phyloP scores from a whole-genome alignment of 2,329 filamentous ascomycete species.

The Grosmannia huntii region DNA sequence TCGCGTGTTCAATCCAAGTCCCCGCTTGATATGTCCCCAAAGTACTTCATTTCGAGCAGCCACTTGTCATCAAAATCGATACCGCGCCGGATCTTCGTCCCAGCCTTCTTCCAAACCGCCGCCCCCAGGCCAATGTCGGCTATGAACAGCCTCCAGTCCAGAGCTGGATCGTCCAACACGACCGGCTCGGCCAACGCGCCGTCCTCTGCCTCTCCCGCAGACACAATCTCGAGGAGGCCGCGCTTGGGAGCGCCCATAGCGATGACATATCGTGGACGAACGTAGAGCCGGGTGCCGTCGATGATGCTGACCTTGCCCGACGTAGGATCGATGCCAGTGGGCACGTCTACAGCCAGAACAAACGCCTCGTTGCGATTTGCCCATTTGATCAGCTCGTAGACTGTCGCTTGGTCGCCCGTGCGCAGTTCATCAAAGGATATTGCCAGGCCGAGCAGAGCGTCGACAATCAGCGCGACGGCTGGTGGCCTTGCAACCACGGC shows the following conservation, averaged over 20 bases:
- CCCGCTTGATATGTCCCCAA: background rate
- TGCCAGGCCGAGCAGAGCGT: slow-evolving; percentile 77
- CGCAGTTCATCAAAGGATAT: slow-evolving; percentile 81
- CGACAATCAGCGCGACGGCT: slow-evolving; percentile 69
- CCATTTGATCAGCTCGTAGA: slow-evolving; percentile 87
- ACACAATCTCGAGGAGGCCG: slow-evolving; percentile 67
- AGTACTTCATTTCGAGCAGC: slow-evolving; percentile 56
- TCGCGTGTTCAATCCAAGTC: too few species aligned
- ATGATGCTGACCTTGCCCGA: slow-evolving; percentile 53
- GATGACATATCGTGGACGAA: slow-evolving; percentile 72
- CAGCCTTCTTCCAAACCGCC: slow-evolving; percentile 73
- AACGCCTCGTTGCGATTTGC: slow-evolving; percentile 76
- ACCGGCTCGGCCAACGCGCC: slow-evolving; percentile 15
- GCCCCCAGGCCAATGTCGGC: slow-evolving; percentile 79
- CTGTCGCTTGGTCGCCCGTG: slow-evolving; percentile 67
- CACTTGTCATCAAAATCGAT: slow-evolving; percentile 82
- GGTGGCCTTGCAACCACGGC: slow-evolving; percentile 39
- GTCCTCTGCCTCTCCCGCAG: slow-evolving; percentile 37
- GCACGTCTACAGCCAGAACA: slow-evolving; percentile 79
- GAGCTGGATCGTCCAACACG: slow-evolving; percentile 29
- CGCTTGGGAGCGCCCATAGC: slow-evolving; percentile 78
- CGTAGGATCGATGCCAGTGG: slow-evolving; percentile 73
- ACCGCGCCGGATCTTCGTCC: slow-evolving; percentile 66
- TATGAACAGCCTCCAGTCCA: slow-evolving; percentile 66
- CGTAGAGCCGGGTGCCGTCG: slow-evolving; percentile 67